phyloP scores from a whole-genome alignment of 2,329 filamentous ascomycete genomes.

The Paradendryphiella salina region DNA sequence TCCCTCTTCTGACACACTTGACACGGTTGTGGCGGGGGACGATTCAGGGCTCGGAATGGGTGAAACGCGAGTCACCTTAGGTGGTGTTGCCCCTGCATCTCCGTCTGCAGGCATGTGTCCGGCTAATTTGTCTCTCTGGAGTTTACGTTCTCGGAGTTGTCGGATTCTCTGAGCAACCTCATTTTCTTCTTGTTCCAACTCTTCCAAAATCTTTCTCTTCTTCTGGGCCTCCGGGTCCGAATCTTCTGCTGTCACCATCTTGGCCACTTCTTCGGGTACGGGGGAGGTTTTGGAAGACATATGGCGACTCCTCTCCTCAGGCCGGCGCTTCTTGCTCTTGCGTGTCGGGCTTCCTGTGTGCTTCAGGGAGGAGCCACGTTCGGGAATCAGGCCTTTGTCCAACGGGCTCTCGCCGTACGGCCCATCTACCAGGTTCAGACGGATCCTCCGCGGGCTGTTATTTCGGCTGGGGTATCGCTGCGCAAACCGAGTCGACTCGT shows the following conservation, averaged over 20 bases:
- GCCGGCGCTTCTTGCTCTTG: conserved; percentile 34
- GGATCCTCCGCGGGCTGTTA: conserved; percentile 38
- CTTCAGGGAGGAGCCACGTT: conserved; percentile 41
- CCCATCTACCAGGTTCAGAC: conserved; percentile 31
- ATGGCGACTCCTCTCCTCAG: conserved; percentile 29
- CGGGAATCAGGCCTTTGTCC: conserved; percentile 39
- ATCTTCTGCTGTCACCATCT: conserved; percentile 4
- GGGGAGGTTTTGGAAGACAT: conserved; percentile 35
- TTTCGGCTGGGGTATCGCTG: conserved; percentile 35
- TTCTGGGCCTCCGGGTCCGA: conserved; percentile 25
- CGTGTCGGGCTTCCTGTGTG: conserved; percentile 42
- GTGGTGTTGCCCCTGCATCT: conserved; percentile 50
- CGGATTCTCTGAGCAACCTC: conserved; percentile 62
- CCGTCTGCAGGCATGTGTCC: conserved; percentile 36
- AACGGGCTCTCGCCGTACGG: conserved; percentile 31
- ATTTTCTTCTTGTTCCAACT: conserved; percentile 53
- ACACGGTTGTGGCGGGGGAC: conserved; percentile 41
- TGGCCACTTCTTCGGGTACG: conserved; percentile 34
- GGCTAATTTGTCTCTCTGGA: conserved; percentile 55
- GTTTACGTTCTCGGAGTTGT: conserved; percentile 61
- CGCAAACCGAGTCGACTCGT: conserved; percentile 34
- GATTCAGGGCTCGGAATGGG: conserved; percentile 30
- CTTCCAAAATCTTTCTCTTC: conserved; percentile 38
- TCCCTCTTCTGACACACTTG: conserved; percentile 36
- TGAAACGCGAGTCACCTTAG: conserved; percentile 41